Evolutionary conservation across 768 basidiomycete species (phyloP).

Genomic region (Mycena filopes): DNA sequence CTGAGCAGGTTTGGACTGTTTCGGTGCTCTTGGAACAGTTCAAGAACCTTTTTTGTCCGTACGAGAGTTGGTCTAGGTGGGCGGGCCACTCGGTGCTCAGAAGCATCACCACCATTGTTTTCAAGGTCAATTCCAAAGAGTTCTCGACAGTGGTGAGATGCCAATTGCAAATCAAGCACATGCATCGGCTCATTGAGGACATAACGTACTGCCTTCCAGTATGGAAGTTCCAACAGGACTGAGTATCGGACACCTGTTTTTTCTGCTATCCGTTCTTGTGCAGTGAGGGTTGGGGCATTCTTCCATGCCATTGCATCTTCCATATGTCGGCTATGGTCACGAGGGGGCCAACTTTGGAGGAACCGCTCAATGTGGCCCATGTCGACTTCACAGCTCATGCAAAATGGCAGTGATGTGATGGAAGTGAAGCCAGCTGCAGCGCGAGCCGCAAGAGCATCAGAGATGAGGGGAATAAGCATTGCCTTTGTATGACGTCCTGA

Average conservation of each 20-base stretch:
- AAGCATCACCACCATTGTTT: slow-evolving; percentile 22
- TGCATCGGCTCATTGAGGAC: slow-evolving; percentile 55
- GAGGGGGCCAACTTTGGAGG: slow-evolving; percentile 38
- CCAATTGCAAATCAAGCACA: slow-evolving; percentile 46
- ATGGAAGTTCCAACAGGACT: slow-evolving; percentile 46
- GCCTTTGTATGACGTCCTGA: slow-evolving; percentile 26
- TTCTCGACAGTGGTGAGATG: slow-evolving; percentile 44
- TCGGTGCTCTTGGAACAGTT: not conserved
- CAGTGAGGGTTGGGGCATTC: slow-evolving; percentile 29
- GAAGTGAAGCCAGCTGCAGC: slow-evolving; percentile 39
- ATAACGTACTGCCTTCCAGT: slow-evolving; percentile 48
- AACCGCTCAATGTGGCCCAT: slow-evolving; percentile 42
- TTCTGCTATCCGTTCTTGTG: slow-evolving; percentile 34
- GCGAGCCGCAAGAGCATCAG: slow-evolving; percentile 44
- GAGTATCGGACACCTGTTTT: slow-evolving; percentile 43
- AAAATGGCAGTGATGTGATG: slow-evolving; percentile 37
- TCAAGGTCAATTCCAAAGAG: slow-evolving; percentile 38
- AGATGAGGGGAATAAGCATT: slow-evolving; percentile 41
- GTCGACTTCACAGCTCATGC: slow-evolving; percentile 39
- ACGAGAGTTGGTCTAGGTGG: not conserved
- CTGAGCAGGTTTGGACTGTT: not conserved
- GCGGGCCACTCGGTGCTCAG: slow-evolving; percentile 1
- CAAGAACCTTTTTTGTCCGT: not conserved
- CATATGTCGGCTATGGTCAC: slow-evolving; percentile 27
- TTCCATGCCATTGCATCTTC: slow-evolving; percentile 34